Base-by-base conservation (phyloP, 2,329 filamentous ascomycete genomes). In the Aspergillus tanneri region DNA sequence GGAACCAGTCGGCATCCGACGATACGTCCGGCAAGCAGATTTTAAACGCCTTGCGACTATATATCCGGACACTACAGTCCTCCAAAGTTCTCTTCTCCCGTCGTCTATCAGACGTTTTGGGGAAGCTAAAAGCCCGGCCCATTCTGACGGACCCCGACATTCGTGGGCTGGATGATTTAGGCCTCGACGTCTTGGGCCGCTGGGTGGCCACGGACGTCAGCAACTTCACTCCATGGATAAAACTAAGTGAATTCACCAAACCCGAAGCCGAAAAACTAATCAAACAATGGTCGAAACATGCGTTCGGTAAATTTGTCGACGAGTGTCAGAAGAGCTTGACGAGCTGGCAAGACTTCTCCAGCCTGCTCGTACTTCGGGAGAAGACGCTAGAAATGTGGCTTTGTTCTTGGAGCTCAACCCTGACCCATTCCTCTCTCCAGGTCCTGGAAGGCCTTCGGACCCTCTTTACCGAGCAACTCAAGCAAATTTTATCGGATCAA, bases 131-230 rank as follows among this genome's bases (percentile, higher is more conserved):
- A 66, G 78, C 79, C 43, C 79, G 80, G 6, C 82, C 86, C 0
- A 74, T 97, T 10, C 72, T 96, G 3, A 81, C 82, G n/a, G 88
- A 95, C 63, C 69, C 78, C 1, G 77, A 84, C 1, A 73, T 96
- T 14, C 78, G 79, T 45, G 70, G 73, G 1, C 68, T 93, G 1
- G 82, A 88, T 55, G 86, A 85, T 12, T 72, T 96, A 10, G 82
- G 87, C 27, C 72, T 96, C 21, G 90, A 96, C 62, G 72, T 93
- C 8, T 84, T 89, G 60, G 83, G 85, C 54, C 79, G 79, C 16
- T 95, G 90, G 87, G 87, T 93, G 53, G 80, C 87, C 14, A 84
- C 90, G 6, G 89, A 95, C 51, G 87, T 96, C 34, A 82, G 82
- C 38, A 87, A 86, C 55, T 96, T 95, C 64, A 92, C 85, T 1